Evolutionary conservation across 2,329 filamentous ascomycete species (phyloP), one percentile per base, ranked within the genome.

Genomic region (Dothistroma septosporum): DNA sequence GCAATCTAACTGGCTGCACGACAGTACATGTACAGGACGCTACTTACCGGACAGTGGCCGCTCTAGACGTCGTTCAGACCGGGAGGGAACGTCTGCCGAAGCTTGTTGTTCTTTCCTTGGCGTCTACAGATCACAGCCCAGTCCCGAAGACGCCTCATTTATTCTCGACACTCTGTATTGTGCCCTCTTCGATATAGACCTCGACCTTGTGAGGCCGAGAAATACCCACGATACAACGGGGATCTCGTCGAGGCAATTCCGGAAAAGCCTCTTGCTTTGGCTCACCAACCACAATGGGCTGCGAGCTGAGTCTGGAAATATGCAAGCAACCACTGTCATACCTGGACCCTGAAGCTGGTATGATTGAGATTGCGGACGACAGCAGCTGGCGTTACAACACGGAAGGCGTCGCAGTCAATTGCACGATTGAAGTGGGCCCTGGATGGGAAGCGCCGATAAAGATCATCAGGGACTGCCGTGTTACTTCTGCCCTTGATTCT

Each of bases 321-420:
- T 68, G 78, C 52, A 70, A 77, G 54, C 74, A 69, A 6, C 74
- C 74, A 31, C 33, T 82, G 2, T 74, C 70, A 1, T 82, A 78
- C 54, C 41, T 77, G 5, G 80, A 82, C 63, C 64, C 82, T 16
- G 74, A 78, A 1, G 79, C 76, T 1, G 79, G 66, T 0, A 83
- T 83, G 80, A 71, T 82, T 22, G 79, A 83, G 66, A 76, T 75
- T 5, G 78, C 75, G 0, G 48, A 59, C 33, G 61, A 61, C 41
- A 49, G 24, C 10, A 32, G 19, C 6, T 59, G 47, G 8, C 19
- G 22, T 33, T 63, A 53, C 31, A 59, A 57, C 44, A 31, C 19
- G 6, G 59, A 70, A 44, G 68, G 68, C 61, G 65, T 71, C 12
- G 60, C 65, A 9, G 74, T 75, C 12, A 44, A 44, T 1, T 1